Evolutionary conservation across 169 alveolate species (phyloP).

Genomic region (Blepharisma undulans): DNA sequence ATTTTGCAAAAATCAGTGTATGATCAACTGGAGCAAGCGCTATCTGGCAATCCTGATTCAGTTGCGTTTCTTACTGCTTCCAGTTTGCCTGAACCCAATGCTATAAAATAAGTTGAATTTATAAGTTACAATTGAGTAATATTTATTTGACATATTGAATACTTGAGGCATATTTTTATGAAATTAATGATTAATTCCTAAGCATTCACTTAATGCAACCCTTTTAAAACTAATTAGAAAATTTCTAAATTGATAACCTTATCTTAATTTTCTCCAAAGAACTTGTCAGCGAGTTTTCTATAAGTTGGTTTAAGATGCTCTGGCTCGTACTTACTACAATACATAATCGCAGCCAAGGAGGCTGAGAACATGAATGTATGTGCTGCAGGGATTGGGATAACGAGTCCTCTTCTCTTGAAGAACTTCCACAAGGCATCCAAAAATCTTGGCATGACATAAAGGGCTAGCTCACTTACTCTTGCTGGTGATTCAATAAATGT

Average conservation of each 20-base stretch:
- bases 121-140: background rate
- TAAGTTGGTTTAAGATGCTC: constrained; percentile 3
- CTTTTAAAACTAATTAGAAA: background rate
- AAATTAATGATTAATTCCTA: too few relatives aligned
- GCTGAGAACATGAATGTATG: constrained; percentile 65
- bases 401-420: constrained; percentile 62
- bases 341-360: constrained; percentile 71
- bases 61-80: background rate
- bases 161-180: too few relatives aligned
- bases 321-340: constrained; percentile 63
- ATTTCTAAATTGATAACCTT: background rate
- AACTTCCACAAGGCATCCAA: constrained; percentile 72
- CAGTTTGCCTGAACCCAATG: background rate
- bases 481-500: constrained; percentile 58
- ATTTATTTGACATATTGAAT: too few relatives aligned
- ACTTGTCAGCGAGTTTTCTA: constrained; percentile 9
- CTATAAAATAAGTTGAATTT: background rate
- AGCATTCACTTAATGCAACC: background rate
- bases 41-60: constrained; percentile 9
- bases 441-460: constrained; percentile 71
- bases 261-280: constrained; percentile 37
- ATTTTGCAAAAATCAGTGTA: constrained; percentile 25
- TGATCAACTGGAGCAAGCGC: constrained; percentile 28
- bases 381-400: constrained; percentile 55
- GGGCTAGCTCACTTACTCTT: constrained; percentile 69